A percentile compares a stretch with the other conserved stretches of the same genome.
Evolutionary conservation across 371 early-diverging fungal species (phyloP).

Genomic region (Lichtheimia corymbifera): DNA sequence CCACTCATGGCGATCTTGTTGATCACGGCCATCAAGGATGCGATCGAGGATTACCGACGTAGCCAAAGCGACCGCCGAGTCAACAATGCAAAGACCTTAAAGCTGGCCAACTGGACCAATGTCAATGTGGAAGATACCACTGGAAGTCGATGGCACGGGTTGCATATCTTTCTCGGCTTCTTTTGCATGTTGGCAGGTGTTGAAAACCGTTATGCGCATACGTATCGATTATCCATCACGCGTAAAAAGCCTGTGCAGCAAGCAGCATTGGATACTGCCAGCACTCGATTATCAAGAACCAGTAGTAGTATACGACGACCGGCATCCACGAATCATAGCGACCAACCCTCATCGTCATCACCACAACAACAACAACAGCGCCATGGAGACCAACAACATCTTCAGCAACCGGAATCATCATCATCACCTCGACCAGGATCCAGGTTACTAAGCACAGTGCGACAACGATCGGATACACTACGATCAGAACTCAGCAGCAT

Average conservation of each 20-base stretch:
- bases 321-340: constrained; percentile 2
- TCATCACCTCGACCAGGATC: constrained; percentile 3
- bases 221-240: constrained; percentile 26
- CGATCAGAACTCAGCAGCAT: constrained; percentile 41
- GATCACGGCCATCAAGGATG: constrained; percentile 88
- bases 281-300: too few relatives aligned
- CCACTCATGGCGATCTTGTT: constrained; percentile 81
- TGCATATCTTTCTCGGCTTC: constrained; percentile 33
- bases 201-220: constrained; percentile 29
- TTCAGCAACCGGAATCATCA: constrained; percentile 2
- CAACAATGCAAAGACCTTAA: constrained; percentile 65
- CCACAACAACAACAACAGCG: background rate
- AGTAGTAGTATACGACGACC: background rate
- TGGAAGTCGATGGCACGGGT: constrained; percentile 40
- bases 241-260: constrained; percentile 26
- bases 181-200: constrained; percentile 26
- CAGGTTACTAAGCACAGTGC: constrained; percentile 32
- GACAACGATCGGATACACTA: constrained; percentile 44
- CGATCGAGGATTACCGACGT: constrained; percentile 81
- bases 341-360: background rate
- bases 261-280: background rate
- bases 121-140: constrained; percentile 41
- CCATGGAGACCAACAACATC: background rate
- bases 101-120: constrained; percentile 59
- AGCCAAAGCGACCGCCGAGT: constrained; percentile 70